Evolutionary conservation across 2,329 filamentous ascomycete genomes (phyloP).

Genomic region (Aspergillus cejpii): DNA sequence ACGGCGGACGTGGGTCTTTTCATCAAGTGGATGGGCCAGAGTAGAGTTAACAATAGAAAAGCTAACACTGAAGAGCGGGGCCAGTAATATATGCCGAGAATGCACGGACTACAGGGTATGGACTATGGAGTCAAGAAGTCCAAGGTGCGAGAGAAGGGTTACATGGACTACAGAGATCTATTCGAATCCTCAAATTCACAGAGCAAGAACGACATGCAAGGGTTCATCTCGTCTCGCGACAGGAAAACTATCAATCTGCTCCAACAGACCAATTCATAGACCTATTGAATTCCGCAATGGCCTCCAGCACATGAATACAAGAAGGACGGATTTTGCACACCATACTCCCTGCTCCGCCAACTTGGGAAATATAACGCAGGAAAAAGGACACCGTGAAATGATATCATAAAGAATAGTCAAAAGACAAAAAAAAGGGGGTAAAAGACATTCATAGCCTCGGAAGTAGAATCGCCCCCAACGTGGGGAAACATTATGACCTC

Average conservation of each 20-base stretch:
- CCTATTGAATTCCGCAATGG: not conserved
- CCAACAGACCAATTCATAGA: not conserved
- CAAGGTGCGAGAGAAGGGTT: no score
- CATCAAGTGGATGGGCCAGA: conserved; percentile 26
- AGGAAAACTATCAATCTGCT: not conserved
- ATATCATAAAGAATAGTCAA: conserved; percentile 11
- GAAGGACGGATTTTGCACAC: conserved; percentile 10
- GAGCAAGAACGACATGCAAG: no score
- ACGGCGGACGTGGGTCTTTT: conserved; percentile 38
- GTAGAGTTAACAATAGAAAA: conserved; percentile 6
- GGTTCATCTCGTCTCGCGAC: not conserved
- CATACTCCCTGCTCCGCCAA: conserved; percentile 12
- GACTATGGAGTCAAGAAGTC: no score
- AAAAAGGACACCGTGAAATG: conserved; percentile 5
- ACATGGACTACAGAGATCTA: no score
- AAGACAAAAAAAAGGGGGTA: conserved; percentile 2
- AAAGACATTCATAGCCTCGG: conserved; percentile 5
- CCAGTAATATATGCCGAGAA: no score
- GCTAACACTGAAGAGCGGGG: not conserved
- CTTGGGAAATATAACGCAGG: conserved; percentile 4
- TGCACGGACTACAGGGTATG: no score
- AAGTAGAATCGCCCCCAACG: not conserved
- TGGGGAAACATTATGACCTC: not conserved
- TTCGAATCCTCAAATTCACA: no score
- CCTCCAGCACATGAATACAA: not conserved